A percentile compares a stretch with the other conserved stretches of the same genome.
These are phyloP conservation scores for Ustilago trichophora DNA, from an alignment of 1,284 basidiomycete genomes.

Conservation along the genomic window DNA sequence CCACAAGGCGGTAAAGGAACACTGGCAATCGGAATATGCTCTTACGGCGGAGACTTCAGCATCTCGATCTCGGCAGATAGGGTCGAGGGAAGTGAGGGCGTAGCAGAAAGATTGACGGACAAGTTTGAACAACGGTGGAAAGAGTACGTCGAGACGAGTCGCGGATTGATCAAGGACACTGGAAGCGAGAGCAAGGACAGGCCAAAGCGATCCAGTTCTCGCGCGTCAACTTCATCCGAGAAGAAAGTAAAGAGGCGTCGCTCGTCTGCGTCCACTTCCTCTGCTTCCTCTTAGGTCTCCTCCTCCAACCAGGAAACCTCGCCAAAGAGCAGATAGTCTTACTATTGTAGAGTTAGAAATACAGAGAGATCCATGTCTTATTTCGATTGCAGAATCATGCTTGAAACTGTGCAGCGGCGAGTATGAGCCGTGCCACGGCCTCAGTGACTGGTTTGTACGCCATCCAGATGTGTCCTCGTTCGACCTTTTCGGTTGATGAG, in stretches of 20 bases:
- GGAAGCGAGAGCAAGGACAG: slow-evolving; percentile 10
- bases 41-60: slow-evolving; percentile 52
- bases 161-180: slow-evolving; percentile 17
- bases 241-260: slow-evolving; percentile 2
- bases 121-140: slow-evolving; percentile 49
- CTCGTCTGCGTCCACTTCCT: slow-evolving; percentile 3
- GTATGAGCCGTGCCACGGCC: slow-evolving; percentile 20
- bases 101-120: slow-evolving; percentile 44
- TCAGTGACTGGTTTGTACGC: slow-evolving; percentile 30
- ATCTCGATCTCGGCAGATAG: slow-evolving; percentile 60
- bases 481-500: not conserved
- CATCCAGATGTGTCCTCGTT: slow-evolving; percentile 4
- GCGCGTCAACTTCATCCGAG: not conserved
- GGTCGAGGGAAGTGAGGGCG: slow-evolving; percentile 49
- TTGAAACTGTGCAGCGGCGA: slow-evolving; percentile 28
- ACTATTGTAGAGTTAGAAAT: too few species aligned
- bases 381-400: too few species aligned
- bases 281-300: not conserved
- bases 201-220: slow-evolving; percentile 1
- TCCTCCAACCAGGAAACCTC: too few species aligned
- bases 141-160: slow-evolving; percentile 34
- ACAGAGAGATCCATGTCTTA: too few species aligned
- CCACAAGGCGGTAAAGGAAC: slow-evolving; percentile 62
- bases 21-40: slow-evolving; percentile 62
- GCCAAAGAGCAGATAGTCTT: too few species aligned